These are phyloP conservation scores for Xylaria longipes DNA, from an alignment of 495 filamentous ascomycete species.

Conservation along the genomic window DNA sequence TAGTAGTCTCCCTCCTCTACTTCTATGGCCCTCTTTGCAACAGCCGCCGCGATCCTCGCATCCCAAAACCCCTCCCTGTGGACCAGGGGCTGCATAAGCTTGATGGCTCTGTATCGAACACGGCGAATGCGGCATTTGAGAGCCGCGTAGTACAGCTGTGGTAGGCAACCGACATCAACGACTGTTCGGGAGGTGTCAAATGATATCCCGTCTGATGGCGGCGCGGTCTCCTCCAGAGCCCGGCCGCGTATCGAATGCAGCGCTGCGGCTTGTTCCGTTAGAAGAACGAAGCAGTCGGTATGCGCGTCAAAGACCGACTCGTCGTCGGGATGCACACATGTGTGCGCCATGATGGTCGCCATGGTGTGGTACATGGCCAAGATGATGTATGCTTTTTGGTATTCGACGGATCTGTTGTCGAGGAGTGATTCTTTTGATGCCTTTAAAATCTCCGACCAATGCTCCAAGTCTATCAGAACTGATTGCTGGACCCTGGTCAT, in stretches of 20 bases:
- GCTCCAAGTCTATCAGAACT: background rate
- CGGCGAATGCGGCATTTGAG: background rate
- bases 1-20: background rate
- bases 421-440: background rate
- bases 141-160: background rate
- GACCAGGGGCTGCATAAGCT: background rate
- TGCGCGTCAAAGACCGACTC: background rate
- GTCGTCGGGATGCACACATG: background rate
- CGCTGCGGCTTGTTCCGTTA: background rate
- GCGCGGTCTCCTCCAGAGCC: background rate
- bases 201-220: background rate
- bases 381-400: background rate
- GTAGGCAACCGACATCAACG: conserved; percentile 3
- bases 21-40: background rate
- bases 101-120: background rate
- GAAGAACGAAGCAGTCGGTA: background rate
- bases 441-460: background rate
- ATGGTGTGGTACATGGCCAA: background rate
- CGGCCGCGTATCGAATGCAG: background rate
- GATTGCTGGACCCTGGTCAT: background rate
- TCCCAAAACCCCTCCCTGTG: background rate
- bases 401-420: background rate
- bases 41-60: background rate
- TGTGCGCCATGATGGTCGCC: background rate
- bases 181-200: background rate